phyloP scores from a whole-genome alignment of 345 rosid species.

The Lepidium didymum region DNA sequence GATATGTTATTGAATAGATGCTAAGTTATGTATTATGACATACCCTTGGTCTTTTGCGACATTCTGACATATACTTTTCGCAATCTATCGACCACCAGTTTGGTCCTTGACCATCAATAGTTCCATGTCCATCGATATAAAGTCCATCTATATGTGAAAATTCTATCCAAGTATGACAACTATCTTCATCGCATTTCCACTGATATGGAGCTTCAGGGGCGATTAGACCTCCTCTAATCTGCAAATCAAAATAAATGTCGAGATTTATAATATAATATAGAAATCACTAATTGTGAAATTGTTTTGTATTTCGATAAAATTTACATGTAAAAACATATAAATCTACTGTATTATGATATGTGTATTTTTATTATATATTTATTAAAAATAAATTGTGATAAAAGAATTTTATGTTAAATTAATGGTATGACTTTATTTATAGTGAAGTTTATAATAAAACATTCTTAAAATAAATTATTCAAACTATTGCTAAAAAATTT shows the following conservation, averaged over 20 bases:
- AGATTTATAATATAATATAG: not conserved
- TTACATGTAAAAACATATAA: not conserved
- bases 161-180: constrained; percentile 31
- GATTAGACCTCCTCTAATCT: constrained; percentile 33
- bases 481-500: no score
- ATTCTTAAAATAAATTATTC: no score
- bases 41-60: constrained; percentile 37
- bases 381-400: no score
- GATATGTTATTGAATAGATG: not conserved
- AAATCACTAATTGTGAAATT: not conserved
- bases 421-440: no score
- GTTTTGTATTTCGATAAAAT: not conserved
- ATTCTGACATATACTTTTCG: constrained; percentile 20
- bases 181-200: constrained; percentile 28
- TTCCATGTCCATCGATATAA: constrained; percentile 34
- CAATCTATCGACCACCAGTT: constrained; percentile 41
- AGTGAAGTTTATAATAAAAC: no score
- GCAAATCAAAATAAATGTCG: not conserved
- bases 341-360: no score
- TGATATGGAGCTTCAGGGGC: constrained; percentile 32
- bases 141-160: constrained; percentile 35
- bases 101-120: constrained; percentile 40
- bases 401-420: no score
- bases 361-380: no score
- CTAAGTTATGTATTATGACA: not conserved